Percentiles rank a stretch among this genome's conserved stretches.
Conservation (phyloP, 202 grass and related monocot species). For the Zizania palustris region DNA sequence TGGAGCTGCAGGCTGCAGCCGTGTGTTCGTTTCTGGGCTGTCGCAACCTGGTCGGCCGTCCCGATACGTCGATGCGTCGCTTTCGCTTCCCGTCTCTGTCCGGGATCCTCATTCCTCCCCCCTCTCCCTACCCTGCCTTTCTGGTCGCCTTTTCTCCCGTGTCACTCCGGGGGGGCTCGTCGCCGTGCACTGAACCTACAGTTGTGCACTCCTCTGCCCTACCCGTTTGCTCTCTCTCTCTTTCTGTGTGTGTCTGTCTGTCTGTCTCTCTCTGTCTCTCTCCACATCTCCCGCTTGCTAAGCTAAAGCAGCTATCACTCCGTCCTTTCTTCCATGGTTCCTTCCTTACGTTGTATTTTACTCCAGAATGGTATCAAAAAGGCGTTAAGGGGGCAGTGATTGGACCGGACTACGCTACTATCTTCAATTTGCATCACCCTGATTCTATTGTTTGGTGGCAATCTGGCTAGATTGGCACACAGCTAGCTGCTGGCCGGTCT, state of each 20-base stretch:
- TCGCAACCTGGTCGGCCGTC: conserved; percentile 36
- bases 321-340: not conserved
- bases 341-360: conserved; percentile 29
- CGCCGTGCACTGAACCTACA: conserved; percentile 56
- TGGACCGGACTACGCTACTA: not conserved
- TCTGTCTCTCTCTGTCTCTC: too few relatives aligned
- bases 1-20: not conserved
- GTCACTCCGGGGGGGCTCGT: conserved; percentile 33
- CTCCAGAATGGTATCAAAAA: conserved; percentile 9
- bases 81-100: conserved; percentile 21
- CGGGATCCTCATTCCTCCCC: conserved; percentile 1
- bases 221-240: not conserved
- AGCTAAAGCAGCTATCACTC: not conserved
- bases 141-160: conserved; percentile 36
- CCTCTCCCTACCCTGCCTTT: not conserved
- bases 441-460: not conserved
- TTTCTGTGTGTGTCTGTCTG: too few relatives aligned
- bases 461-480: conserved; percentile 38
- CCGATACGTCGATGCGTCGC: conserved; percentile 35
- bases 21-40: not conserved
- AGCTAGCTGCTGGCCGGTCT: conserved; percentile 50
- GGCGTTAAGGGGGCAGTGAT: not conserved
- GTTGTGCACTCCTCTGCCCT: conserved; percentile 25
- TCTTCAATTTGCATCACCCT: not conserved
- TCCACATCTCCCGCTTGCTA: not conserved